Evolutionary conservation across 106 monocot species (phyloP).

Genomic region (Dendrobium catenatum): DNA sequence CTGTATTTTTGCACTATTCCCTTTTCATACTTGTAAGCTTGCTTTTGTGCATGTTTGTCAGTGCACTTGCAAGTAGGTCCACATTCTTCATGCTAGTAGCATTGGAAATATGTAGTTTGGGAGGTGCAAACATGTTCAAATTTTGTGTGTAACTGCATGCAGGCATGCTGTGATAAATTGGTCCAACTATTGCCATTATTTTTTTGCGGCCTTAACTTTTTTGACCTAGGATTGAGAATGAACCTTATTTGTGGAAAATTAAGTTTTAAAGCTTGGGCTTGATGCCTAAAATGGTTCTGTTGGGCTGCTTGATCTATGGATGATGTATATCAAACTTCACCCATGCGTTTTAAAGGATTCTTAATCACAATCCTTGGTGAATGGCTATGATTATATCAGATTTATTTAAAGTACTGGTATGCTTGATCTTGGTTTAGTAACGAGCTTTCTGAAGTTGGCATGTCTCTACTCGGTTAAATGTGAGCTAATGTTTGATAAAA

Average conservation of each 20-base stretch:
- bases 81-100: not conserved
- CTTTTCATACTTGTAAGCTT: not conserved
- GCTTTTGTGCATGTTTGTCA: not conserved
- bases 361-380: not conserved
- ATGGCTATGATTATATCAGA: not conserved
- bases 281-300: not conserved
- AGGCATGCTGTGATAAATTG: not conserved
- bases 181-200: not conserved
- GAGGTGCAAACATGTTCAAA: not conserved
- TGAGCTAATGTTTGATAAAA: too few species aligned
- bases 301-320: not conserved
- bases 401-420: not conserved
- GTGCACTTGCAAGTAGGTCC: not conserved
- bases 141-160: not conserved
- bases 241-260: not conserved
- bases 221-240: not conserved
- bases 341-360: not conserved
- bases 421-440: not conserved
- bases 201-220: not conserved
- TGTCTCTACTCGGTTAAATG: too few species aligned
- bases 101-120: not conserved
- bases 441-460: not conserved
- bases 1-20: not conserved
- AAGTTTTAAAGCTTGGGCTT: not conserved
- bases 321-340: not conserved